Base-by-base conservation (phyloP, 208 protist genomes). In the Leishmania turanica region DNA sequence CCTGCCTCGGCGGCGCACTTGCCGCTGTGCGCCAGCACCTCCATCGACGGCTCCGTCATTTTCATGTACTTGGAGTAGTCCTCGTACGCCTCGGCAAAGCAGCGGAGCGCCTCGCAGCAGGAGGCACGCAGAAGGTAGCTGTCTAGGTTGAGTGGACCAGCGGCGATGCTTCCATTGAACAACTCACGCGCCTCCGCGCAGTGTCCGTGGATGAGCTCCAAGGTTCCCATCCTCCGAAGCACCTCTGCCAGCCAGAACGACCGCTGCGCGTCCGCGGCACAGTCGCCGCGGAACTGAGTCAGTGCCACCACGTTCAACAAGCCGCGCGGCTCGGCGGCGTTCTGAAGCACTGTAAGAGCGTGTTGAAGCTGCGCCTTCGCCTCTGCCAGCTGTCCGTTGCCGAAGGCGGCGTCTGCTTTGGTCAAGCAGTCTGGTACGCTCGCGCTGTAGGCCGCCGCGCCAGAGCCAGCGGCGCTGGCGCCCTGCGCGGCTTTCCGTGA, bases 51-150 rank as follows among this genome's bases (percentile, higher is more conserved):
- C 65, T 78, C 73, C 42, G 62, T 87, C 54, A 98, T 84, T 78
- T 89, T 92, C 68, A 98, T 85, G 85, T 96, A 96, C 84, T 98
- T 96, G 65, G 89, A 85, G 79, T 94, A 96, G 85, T 98, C 93
- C 42, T 89, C 88, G 76, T 90, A 95, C 31, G 95, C 95, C 64
- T 82, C 77, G 1, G 73, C 66, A 53, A 86, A 83, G 65, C 85
- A 83, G 21, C 77, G 77, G 47, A 96, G 78, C 31, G 87, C 76
- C 86, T 96, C 95, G n/a, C 90, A 90, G 83, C 95, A 98, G 27
- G 89, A 83, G 37, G 89, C 95, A 72, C 95, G 91, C 62, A 96
- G 79, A 51, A 88, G 87, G 80, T 96, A 98, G 64, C 82, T 89
- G 34, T 91, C 87, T 31, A 91, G 78, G n/a, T 79, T 85, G 15